A percentile compares a stretch with the other conserved stretches of the same genome.
These are phyloP conservation scores for Termitomyces sp. DNA, from an alignment of 768 basidiomycete genomes.

Conservation along the genomic window DNA sequence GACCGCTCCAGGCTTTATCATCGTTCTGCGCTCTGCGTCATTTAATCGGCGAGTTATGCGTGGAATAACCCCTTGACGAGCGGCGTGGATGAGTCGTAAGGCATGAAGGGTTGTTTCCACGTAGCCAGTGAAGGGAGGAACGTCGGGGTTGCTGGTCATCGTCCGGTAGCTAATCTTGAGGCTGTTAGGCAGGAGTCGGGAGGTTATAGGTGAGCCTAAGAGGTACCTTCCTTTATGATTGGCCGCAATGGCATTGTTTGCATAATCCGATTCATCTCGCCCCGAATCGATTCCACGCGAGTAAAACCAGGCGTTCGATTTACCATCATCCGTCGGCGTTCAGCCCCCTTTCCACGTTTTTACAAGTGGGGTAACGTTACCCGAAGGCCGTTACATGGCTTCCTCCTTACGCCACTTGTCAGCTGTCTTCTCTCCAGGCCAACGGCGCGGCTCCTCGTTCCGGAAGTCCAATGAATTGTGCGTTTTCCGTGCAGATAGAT, in stretches of 20 bases:
- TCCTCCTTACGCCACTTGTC: constrained; percentile 38
- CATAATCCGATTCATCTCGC: constrained; percentile 33
- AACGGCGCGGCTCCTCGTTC: constrained; percentile 17
- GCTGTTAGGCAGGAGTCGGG: constrained; percentile 47
- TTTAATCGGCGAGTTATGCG: constrained; percentile 81
- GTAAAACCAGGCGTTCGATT: constrained; percentile 25
- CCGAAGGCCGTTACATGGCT: constrained; percentile 36
- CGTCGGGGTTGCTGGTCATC: constrained; percentile 49
- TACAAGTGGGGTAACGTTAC: constrained; percentile 32
- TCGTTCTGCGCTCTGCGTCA: constrained; percentile 66
- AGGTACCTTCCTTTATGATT: constrained; percentile 42
- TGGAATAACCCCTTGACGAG: constrained; percentile 71
- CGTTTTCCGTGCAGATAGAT: constrained; percentile 4
- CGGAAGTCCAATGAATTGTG: constrained; percentile 4
- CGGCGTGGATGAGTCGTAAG: constrained; percentile 78
- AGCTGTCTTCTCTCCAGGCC: constrained; percentile 27
- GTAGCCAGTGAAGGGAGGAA: constrained; percentile 70
- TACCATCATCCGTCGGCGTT: constrained; percentile 31
- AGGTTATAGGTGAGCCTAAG: constrained; percentile 34
- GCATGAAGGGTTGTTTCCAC: constrained; percentile 80
- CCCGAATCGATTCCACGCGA: constrained; percentile 30
- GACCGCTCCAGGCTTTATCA: constrained; percentile 64
- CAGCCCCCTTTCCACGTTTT: constrained; percentile 27
- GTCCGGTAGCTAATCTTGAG: constrained; percentile 43
- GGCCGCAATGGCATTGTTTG: constrained; percentile 27